Base-by-base conservation (phyloP, 345 rosid genomes). In the Brassica carinata region DNA sequence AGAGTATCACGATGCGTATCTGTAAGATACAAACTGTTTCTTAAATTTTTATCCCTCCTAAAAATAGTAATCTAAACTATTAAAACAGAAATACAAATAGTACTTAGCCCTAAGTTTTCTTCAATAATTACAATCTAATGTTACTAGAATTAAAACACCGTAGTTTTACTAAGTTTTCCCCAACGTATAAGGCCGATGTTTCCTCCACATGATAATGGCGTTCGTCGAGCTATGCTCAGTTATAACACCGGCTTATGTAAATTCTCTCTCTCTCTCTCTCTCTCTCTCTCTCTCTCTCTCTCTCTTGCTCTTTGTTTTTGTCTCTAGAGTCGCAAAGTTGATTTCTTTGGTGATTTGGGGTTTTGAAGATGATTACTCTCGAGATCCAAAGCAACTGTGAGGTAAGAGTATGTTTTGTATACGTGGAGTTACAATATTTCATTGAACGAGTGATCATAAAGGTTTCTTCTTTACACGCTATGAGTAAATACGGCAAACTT, bases 401-500 rank as follows among this genome's bases (percentile, higher is more conserved):
- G 92, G 98, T 89, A 58, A n/a, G 15, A 2, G 10, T 71, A 15
- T 57, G 43, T 27, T n/a, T 57, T 33, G 11, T 27, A 17, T 71
- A 2, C 36, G 65, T 55, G 26, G 11, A 36, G 11, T 18, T 72
- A 15, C 48, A 19, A 19, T 33, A 3, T 58, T 7, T 51, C 71
- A 13, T 55, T 17, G 63, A 26, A 17, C 1, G 9, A 6, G 4
- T 59, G 33, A 10, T 61, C n/a, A 61, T 61, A 1, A 7, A 26
- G 55, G 38, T 30, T 64, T 73, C 72, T 45, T 65, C 64, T 1
- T 77, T 59, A 61, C 83, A 91, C 96, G 93, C 87, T 14, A 93
- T 95, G 98, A 88, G 86, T 87, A 89, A 88, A 88, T 88, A 93
- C 67, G 98, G 98, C 7, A 87, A 66, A 31, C 90, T 93, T 48